phyloP scores from a whole-genome alignment of 805 yeast genomes.

The Ogataea wickerhamii region DNA sequence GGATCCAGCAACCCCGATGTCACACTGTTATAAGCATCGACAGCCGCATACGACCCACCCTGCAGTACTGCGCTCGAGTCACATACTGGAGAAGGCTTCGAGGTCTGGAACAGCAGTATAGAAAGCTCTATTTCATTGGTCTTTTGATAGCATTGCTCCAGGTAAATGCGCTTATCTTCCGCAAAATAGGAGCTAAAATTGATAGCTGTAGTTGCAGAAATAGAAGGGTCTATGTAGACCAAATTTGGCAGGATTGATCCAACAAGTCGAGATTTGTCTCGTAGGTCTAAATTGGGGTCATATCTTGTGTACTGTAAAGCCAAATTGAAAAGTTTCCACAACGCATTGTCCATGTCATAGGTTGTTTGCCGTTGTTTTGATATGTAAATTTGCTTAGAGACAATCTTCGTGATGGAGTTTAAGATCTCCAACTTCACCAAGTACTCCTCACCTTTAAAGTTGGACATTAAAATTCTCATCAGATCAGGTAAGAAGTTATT shows the following conservation, averaged over 20 bases:
- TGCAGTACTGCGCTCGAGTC: background rate
- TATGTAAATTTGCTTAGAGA: slow-evolving; percentile 50
- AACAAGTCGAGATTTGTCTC: slow-evolving; percentile 81
- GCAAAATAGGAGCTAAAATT: slow-evolving; percentile 19
- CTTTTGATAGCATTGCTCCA: slow-evolving; percentile 20
- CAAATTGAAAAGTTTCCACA: slow-evolving; percentile 54
- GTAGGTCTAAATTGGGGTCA: slow-evolving; percentile 70
- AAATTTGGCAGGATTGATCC: slow-evolving; percentile 51
- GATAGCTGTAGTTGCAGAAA: slow-evolving; percentile 16
- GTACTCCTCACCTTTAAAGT: slow-evolving; percentile 51
- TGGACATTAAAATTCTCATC: slow-evolving; percentile 52
- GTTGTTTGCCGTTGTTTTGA: slow-evolving; percentile 28
- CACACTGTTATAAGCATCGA: slow-evolving; percentile 12
- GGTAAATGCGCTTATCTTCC: slow-evolving; percentile 5
- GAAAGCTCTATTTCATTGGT: slow-evolving; percentile 27
- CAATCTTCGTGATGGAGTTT: slow-evolving; percentile 68
- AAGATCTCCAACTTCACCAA: slow-evolving; percentile 68
- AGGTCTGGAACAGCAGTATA: slow-evolving; percentile 28
- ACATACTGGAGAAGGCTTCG: slow-evolving; percentile 22
- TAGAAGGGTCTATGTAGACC: slow-evolving; percentile 33
- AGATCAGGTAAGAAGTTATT: slow-evolving; percentile 68
- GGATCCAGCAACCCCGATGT: slow-evolving; percentile 19
- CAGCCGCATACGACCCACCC: slow-evolving; percentile 1
- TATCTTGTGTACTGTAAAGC: slow-evolving; percentile 63
- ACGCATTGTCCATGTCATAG: slow-evolving; percentile 36